A percentile compares a stretch with the other conserved stretches of the same genome.
Conservation (phyloP, 768 basidiomycete genomes). For the Fibroporia radiculosa region DNA sequence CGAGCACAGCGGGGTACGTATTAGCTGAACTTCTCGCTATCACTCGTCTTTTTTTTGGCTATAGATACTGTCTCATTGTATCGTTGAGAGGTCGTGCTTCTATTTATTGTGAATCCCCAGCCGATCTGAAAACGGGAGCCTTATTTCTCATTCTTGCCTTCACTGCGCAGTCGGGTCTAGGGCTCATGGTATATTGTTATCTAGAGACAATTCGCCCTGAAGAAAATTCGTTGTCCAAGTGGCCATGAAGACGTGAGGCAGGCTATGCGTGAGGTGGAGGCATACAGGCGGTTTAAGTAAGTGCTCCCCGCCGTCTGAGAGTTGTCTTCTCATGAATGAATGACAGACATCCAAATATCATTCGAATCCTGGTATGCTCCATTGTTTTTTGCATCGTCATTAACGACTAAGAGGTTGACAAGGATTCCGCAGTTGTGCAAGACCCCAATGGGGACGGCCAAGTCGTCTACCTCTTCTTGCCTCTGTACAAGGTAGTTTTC, state of each 20-base stretch:
- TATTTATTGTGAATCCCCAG: too few species aligned
- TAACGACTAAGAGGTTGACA: conserved; percentile 9
- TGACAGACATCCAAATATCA: conserved; percentile 91
- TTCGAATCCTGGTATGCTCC: conserved; percentile 70
- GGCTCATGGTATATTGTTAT: conserved; percentile 8
- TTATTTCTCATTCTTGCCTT: too few species aligned
- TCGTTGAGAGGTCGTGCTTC: neutral
- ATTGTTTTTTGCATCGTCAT: conserved; percentile 5
- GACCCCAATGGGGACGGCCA: conserved; percentile 90
- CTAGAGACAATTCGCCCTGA: conserved; percentile 88
- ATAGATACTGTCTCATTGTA: neutral
- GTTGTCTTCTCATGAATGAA: neutral
- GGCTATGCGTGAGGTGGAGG: conserved; percentile 85
- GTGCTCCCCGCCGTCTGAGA: conserved; percentile 21
- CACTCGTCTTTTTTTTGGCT: neutral
- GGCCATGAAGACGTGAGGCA: conserved; percentile 85
- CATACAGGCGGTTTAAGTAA: conserved; percentile 90
- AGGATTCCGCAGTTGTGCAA: conserved; percentile 94
- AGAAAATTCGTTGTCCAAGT: conserved; percentile 92
- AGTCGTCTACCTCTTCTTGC: conserved; percentile 94
- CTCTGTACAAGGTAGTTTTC: conserved; percentile 72
- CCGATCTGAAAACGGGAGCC: too few species aligned
- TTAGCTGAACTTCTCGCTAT: neutral
- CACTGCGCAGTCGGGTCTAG: too few species aligned
- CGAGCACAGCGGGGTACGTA: conserved; percentile 71